Base-by-base conservation (phyloP, 331 rosid species). In the Saraca asoca region DNA sequence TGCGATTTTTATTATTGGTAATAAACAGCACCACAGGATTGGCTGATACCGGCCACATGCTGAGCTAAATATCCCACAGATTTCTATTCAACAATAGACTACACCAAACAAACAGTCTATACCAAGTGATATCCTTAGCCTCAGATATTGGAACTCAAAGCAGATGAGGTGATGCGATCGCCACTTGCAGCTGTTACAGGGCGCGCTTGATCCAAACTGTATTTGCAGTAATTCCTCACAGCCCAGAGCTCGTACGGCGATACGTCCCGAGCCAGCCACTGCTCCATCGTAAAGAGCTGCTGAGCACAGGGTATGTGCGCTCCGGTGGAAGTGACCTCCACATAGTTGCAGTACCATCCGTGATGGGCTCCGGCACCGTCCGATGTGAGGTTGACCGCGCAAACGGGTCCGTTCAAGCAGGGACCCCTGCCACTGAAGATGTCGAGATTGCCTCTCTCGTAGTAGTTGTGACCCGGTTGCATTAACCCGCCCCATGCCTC, bases 291-390 rank as follows among this genome's bases (percentile, higher is more conserved):
- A 74, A 89, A 89, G 65, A n/a, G 75, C 48, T 50, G 29, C 62
- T 89, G 95, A 0, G 67, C 20, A 42, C 98, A 92, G 5, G 72
- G 0, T 0, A 5, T 10, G 55, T 87, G 98, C 5, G 67, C 83
- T 6, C 93, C 95, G 0, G 95, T 82, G 7, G 95, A 11, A 7
- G 91, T 85, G 0, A 92, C 88, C 88, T 92, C 98, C 3, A 92
- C 78, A 57, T 92, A 92, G 70, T 92, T 92, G 29, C 74, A 60
- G 82, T 92, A 92, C 98, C 98, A 92, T 0, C 98, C 98, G 24
- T 89, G 98, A 69, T 84, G 80, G 2, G 73, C 0, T 0, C 98
- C 95, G 45, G 93, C 49, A 11, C 98, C 98, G 53, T 92, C 95
- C 0, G 98, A 92, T 12, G 96, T 89, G 9, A 92, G 42, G 67